Percentiles rank a stretch among this genome's conserved stretches.
phyloP scores from a whole-genome alignment of 2,329 filamentous ascomycete species.

The Alternaria angustiovoidea region DNA sequence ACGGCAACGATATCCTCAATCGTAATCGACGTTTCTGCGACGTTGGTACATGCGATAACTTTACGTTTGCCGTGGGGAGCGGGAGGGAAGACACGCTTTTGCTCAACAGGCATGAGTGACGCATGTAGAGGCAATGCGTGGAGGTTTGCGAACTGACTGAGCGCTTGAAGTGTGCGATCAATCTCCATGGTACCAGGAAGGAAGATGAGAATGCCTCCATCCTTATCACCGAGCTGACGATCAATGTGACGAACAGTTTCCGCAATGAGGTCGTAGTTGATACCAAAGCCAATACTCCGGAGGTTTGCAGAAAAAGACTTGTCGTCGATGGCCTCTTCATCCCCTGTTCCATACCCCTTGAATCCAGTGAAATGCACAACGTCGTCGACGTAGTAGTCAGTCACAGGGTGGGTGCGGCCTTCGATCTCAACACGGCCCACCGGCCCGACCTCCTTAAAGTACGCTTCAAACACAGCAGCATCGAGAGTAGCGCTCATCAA shows the following conservation, averaged over 20 bases:
- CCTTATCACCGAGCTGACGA: conserved; percentile 72
- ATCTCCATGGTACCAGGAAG: conserved; percentile 93
- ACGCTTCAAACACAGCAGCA: conserved; percentile 81
- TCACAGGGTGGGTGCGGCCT: conserved; percentile 87
- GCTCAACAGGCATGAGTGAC: conserved; percentile 86
- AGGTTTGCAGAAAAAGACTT: conserved; percentile 53
- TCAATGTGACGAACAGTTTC: conserved; percentile 85
- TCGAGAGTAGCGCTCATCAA: conserved; percentile 97
- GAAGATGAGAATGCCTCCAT: conserved; percentile 94
- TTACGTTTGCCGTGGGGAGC: conserved; percentile 85
- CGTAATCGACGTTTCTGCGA: conserved; percentile 97
- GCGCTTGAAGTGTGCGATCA: conserved; percentile 74
- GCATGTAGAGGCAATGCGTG: conserved; percentile 90
- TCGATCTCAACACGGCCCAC: conserved; percentile 88
- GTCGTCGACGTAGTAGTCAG: conserved; percentile 90
- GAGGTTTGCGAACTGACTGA: conserved; percentile 71
- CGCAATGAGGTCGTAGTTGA: conserved; percentile 89
- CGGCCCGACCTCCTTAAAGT: conserved; percentile 75
- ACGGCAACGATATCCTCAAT: conserved; percentile 97
- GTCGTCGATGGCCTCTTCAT: conserved; percentile 62
- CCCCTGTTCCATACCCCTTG: conserved; percentile 55
- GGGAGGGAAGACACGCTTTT: conserved; percentile 82
- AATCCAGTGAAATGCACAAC: conserved; percentile 83
- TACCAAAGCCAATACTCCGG: conserved; percentile 69
- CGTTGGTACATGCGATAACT: conserved; percentile 93